Evolutionary conservation across 495 filamentous ascomycete genomes (phyloP).

Genomic region (Venustampulla echinocandica): DNA sequence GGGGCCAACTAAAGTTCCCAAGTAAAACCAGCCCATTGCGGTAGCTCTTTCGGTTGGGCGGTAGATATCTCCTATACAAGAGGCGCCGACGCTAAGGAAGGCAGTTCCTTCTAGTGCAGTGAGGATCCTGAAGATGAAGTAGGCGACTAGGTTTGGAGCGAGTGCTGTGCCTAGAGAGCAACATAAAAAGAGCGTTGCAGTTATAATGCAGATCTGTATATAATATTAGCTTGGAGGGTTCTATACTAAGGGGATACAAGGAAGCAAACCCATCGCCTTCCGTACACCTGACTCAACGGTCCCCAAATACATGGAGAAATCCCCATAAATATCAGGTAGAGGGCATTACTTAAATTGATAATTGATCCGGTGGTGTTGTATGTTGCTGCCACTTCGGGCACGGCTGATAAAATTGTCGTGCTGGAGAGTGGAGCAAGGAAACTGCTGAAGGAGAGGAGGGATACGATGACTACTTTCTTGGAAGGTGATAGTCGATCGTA

Average conservation of each 20-base stretch:
- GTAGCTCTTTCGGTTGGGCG: constrained; percentile 58
- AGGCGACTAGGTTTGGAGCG: constrained; percentile 54
- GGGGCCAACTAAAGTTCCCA: constrained; percentile 61
- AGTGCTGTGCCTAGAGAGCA: constrained; percentile 60
- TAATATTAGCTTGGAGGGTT: not conserved
- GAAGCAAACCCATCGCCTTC: constrained; percentile 42
- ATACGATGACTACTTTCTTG: constrained; percentile 52
- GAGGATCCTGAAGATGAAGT: constrained; percentile 61
- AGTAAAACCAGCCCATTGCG: constrained; percentile 60
- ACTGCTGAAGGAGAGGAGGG: constrained; percentile 55
- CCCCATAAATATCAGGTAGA: constrained; percentile 65
- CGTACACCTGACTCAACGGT: constrained; percentile 59
- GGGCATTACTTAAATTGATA: constrained; percentile 59
- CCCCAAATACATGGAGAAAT: constrained; percentile 59
- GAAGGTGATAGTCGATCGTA: constrained; percentile 45
- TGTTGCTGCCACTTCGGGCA: constrained; percentile 56
- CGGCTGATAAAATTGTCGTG: constrained; percentile 59
- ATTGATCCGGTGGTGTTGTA: constrained; percentile 54
- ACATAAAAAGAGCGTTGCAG: constrained; percentile 49
- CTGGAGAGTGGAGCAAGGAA: constrained; percentile 62
- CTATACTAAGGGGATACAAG: constrained; percentile 1
- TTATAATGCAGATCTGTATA: constrained; percentile 44
- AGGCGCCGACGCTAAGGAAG: constrained; percentile 56
- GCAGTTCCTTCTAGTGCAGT: constrained; percentile 66
- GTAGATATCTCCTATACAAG: constrained; percentile 57